Percentiles rank a stretch among this genome's conserved stretches.
phyloP scores from a whole-genome alignment of 2,329 filamentous ascomycete genomes.

The Pestalotiopsis sp. region DNA sequence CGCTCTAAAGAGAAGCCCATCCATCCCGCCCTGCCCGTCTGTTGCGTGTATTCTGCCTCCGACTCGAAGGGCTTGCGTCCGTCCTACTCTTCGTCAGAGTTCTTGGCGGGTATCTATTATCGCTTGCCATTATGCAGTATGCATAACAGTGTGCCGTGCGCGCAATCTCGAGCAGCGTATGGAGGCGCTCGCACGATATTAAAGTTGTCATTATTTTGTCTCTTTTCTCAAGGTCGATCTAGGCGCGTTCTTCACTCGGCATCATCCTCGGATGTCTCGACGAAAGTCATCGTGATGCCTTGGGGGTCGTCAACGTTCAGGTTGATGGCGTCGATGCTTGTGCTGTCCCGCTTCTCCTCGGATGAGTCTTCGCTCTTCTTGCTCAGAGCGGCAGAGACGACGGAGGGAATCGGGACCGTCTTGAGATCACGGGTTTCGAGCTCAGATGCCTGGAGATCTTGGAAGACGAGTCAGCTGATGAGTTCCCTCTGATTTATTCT shows the following conservation, averaged over 20 bases:
- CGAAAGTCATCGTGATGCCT: conserved; percentile 50
- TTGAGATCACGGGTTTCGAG: conserved; percentile 26
- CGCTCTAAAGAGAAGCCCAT: conserved; percentile 7
- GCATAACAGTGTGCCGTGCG: background rate
- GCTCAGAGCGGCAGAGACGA: conserved; percentile 20
- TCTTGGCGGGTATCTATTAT: conserved; percentile 1
- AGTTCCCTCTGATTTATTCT: background rate
- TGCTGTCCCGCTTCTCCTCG: conserved; percentile 25
- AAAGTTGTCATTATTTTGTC: conserved; percentile 6
- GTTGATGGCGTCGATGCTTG: conserved; percentile 44
- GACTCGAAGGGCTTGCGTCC: background rate
- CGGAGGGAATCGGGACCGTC: conserved; percentile 20
- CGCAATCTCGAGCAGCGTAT: background rate
- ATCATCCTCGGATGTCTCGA: conserved; percentile 40
- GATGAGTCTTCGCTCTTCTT: conserved; percentile 10
- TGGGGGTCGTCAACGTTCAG: conserved; percentile 45
- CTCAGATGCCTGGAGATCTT: conserved; percentile 29
- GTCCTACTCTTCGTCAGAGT: background rate
- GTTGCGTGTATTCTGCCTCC: background rate
- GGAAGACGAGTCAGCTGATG: conserved; percentile 24
- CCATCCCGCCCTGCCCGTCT: background rate
- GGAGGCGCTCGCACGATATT: background rate
- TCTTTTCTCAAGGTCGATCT: background rate
- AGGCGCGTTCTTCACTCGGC: conserved; percentile 17
- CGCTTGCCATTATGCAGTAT: conserved; percentile 6